A percentile compares a stretch with the other conserved stretches of the same genome.
Conservation (phyloP, 305 asterid species). For the Fraxinus albicans region DNA sequence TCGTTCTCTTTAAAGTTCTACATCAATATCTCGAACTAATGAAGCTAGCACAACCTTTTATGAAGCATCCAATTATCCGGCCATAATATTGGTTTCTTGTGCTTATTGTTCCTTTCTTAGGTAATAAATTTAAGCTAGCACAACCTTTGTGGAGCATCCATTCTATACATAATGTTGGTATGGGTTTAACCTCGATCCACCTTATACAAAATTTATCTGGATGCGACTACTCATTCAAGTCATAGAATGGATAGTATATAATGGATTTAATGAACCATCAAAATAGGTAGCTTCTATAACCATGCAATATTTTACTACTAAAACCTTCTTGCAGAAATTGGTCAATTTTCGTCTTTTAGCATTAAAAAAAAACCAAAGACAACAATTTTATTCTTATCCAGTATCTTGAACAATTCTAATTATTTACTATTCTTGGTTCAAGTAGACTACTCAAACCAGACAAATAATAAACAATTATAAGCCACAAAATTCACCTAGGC, state of each 20-base stretch:
- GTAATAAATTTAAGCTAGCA: not conserved
- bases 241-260: not conserved
- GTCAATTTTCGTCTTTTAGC: not conserved
- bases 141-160: not conserved
- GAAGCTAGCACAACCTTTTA: not conserved
- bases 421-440: not conserved
- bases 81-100: not conserved
- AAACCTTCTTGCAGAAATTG: not conserved
- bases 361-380: not conserved
- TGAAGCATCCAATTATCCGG: not conserved
- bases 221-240: not conserved
- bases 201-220: not conserved
- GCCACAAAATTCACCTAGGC: not conserved
- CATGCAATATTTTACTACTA: not conserved
- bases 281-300: not conserved
- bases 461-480: not conserved
- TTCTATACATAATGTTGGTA: not conserved
- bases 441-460: not conserved
- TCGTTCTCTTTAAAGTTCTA: not conserved
- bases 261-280: not conserved
- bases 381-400: not conserved
- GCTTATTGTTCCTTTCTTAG: not conserved
- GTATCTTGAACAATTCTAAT: not conserved
- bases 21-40: not conserved
- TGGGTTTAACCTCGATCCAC: not conserved